phyloP scores from a whole-genome alignment of 306 rosid species.

The Vigna hirtella region DNA sequence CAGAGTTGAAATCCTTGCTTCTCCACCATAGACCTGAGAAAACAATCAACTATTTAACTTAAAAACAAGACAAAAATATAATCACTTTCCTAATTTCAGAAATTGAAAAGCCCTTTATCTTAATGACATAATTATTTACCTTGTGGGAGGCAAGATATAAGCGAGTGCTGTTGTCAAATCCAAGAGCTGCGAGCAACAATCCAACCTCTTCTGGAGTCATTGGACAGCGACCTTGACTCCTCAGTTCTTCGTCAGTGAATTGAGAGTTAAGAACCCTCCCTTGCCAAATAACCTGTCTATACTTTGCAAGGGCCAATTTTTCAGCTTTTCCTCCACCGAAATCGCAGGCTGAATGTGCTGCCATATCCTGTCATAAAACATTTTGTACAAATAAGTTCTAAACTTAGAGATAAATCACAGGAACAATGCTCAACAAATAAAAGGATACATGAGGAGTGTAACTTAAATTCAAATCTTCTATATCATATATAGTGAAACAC shows the following conservation, averaged over 20 bases:
- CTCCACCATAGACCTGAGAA: conserved; percentile 93
- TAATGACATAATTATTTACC: conserved; percentile 51
- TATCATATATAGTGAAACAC: background rate
- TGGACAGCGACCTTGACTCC: conserved; percentile 98
- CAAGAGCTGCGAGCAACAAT: conserved; percentile 86
- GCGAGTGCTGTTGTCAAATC: conserved; percentile 91
- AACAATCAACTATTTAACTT: conserved; percentile 25
- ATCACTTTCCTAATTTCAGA: conserved; percentile 19
- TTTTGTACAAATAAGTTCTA: background rate
- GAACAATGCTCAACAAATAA: background rate
- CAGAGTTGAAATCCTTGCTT: conserved; percentile 83
- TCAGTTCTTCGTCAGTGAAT: conserved; percentile 94
- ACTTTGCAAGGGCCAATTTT: conserved; percentile 88
- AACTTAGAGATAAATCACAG: conserved; percentile 15
- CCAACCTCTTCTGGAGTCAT: conserved; percentile 98
- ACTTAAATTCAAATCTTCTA: background rate
- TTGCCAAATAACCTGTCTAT: conserved; percentile 92
- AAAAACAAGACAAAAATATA: conserved; percentile 23
- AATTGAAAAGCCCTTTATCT: background rate
- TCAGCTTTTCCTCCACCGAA: conserved; percentile 98
- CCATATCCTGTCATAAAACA: conserved; percentile 82
- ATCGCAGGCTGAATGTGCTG: conserved; percentile 99
- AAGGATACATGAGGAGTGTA: background rate
- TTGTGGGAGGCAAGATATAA: conserved; percentile 98
- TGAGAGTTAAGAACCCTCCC: conserved; percentile 98